Evolutionary conservation across 441 rosid species (phyloP).

Genomic region (Erodium moschatum): DNA sequence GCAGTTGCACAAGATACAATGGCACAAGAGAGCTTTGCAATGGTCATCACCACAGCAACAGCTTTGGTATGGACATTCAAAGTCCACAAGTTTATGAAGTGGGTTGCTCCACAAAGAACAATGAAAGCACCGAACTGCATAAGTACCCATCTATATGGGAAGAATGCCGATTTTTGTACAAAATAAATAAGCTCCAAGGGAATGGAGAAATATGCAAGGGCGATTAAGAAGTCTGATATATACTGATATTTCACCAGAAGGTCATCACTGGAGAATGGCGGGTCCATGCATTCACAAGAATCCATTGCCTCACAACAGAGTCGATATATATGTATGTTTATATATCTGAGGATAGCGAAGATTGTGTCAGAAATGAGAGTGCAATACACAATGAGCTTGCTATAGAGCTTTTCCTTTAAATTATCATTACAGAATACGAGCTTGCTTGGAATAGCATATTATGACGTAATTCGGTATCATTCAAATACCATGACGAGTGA

Average conservation of each 20-base stretch:
- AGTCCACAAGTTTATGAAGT: constrained; percentile 83
- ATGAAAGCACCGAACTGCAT: constrained; percentile 94
- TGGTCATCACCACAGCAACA: constrained; percentile 72
- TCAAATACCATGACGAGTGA: not conserved
- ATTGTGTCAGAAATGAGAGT: constrained; percentile 4
- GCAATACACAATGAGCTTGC: not conserved
- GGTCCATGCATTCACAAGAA: constrained; percentile 74
- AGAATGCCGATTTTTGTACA: constrained; percentile 79
- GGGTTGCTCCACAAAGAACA: constrained; percentile 91
- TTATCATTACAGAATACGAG: not conserved
- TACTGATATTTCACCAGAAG: constrained; percentile 79
- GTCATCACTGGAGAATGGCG: constrained; percentile 60
- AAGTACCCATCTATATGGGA: constrained; percentile 93
- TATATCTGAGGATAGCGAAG: constrained; percentile 27
- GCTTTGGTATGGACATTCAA: constrained; percentile 63
- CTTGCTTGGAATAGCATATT: not conserved
- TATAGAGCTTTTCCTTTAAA: not conserved
- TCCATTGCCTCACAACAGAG: constrained; percentile 40
- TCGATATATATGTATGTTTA: not conserved
- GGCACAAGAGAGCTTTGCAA: constrained; percentile 83
- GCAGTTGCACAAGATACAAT: constrained; percentile 79
- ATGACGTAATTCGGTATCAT: not conserved
- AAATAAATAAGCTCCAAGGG: constrained; percentile 82
- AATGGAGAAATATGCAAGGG: constrained; percentile 86
- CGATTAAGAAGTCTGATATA: constrained; percentile 77